Conservation (phyloP, 129 eudicot genomes). For the Logfia minima region DNA sequence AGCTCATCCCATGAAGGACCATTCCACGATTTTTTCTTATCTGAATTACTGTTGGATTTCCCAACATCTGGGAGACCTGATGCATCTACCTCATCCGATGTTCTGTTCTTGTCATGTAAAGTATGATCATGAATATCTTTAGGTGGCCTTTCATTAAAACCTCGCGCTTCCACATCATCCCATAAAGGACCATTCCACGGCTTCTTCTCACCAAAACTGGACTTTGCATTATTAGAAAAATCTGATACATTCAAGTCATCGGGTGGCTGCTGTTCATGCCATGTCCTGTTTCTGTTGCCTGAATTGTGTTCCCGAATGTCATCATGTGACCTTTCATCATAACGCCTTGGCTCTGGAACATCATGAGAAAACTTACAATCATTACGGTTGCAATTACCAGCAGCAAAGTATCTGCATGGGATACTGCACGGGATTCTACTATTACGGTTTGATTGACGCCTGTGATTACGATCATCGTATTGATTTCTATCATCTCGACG, state of each 20-base stretch:
- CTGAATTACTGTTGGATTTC: neutral
- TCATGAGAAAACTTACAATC: constrained; percentile 78
- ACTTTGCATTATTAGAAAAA: constrained; percentile 2
- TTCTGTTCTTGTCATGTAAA: constrained; percentile 11
- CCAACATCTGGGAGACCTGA: constrained; percentile 5
- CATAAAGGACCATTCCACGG: constrained; percentile 43
- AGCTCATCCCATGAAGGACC: constrained; percentile 33
- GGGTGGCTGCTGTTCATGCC: constrained; percentile 36
- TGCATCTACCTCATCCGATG: constrained; percentile 7
- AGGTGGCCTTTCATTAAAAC: constrained; percentile 15
- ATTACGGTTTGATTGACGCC: constrained; percentile 34
- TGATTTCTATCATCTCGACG: constrained; percentile 40
- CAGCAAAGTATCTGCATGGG: constrained; percentile 62
- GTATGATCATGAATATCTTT: neutral
- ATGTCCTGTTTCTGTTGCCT: constrained; percentile 24
- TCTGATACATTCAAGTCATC: constrained; percentile 18
- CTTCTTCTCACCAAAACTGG: constrained; percentile 23
- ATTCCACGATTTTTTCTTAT: constrained; percentile 33
- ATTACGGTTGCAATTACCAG: constrained; percentile 64
- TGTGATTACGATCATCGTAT: constrained; percentile 33
- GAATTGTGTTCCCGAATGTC: constrained; percentile 20
- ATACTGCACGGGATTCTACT: constrained; percentile 51
- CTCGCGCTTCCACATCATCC: constrained; percentile 29
- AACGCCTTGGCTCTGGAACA: constrained; percentile 22
- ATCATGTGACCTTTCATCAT: constrained; percentile 38